Percentiles rank a stretch among this genome's conserved stretches.
phyloP scores from a whole-genome alignment of 2,329 filamentous ascomycete genomes.

The Trichoderma sp. region DNA sequence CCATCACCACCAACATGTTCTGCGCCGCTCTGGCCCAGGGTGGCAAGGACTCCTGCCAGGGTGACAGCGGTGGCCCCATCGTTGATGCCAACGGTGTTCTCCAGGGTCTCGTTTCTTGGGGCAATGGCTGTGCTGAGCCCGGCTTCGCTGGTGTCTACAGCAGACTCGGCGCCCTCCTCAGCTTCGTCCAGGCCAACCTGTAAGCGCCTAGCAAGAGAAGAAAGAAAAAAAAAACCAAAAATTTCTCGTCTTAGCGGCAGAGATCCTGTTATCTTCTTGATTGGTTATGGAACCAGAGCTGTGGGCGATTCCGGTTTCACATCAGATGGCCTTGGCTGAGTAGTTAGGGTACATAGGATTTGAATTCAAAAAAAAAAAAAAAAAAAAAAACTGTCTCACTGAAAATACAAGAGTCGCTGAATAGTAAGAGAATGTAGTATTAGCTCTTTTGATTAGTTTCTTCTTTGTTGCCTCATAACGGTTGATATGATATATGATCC shows the following conservation, averaged over 20 bases:
- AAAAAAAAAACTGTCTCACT: not conserved
- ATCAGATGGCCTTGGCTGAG: not conserved
- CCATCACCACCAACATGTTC: conserved; percentile 33
- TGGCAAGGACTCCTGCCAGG: conserved; percentile 33
- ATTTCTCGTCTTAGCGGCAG: not conserved
- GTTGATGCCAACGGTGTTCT: conserved; percentile 26
- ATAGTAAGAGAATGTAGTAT: not conserved
- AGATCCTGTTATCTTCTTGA: not conserved
- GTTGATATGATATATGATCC: not conserved
- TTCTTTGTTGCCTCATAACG: not conserved
- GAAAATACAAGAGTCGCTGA: not conserved
- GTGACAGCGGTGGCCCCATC: conserved; percentile 34
- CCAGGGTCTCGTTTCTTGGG: conserved; percentile 33
- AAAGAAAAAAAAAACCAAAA: not conserved
- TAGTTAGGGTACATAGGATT: conserved; percentile 8
- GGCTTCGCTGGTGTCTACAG: conserved; percentile 30
- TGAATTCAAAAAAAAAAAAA: not conserved
- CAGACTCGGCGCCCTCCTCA: conserved; percentile 27
- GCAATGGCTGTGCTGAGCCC: conserved; percentile 29
- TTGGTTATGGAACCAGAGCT: not conserved
- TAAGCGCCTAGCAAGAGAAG: not conserved
- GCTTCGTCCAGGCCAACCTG: conserved; percentile 26
- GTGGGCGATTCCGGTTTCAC: not conserved
- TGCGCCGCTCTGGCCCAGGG: conserved; percentile 30
- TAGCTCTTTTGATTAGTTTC: not conserved